Percentiles rank a stretch among this genome's conserved stretches.
phyloP scores from a whole-genome alignment of 176 grass and related monocot species.

The Juncus effusus region DNA sequence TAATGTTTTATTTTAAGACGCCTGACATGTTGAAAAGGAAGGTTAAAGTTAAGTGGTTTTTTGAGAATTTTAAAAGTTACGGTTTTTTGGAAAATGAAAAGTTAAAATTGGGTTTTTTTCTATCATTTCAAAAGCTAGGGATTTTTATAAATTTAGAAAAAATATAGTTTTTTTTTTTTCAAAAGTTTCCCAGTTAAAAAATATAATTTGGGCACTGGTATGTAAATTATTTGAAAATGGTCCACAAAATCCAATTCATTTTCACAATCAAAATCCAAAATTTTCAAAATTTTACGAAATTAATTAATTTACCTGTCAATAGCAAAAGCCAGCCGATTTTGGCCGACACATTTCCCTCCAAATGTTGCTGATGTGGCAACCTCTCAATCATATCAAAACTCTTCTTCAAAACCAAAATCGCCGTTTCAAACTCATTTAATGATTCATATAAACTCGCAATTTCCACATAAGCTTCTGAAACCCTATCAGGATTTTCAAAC shows the following conservation, averaged over 20 bases:
- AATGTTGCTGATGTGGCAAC: constrained; percentile 77
- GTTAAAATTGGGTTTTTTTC: too few relatives aligned
- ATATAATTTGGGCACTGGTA: too few relatives aligned
- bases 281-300: neutral
- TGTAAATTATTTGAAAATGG: too few relatives aligned
- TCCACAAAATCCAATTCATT: constrained; percentile 9
- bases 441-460: constrained; percentile 58
- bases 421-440: constrained; percentile 66
- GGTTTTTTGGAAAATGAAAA: too few relatives aligned
- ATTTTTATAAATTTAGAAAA: too few relatives aligned
- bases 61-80: too few relatives aligned
- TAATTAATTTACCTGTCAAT: constrained; percentile 42
- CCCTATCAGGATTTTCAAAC: constrained; percentile 38
- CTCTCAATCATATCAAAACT: constrained; percentile 76
- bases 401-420: constrained; percentile 72
- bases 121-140: too few relatives aligned
- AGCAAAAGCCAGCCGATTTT: constrained; percentile 79
- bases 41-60: too few relatives aligned
- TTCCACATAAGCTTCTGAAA: constrained; percentile 63
- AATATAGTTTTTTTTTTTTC: too few relatives aligned
- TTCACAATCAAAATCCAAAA: neutral
- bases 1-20: too few relatives aligned
- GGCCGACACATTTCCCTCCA: constrained; percentile 74
- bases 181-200: too few relatives aligned
- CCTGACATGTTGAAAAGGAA: too few relatives aligned